These are phyloP conservation scores for Quercus suber DNA, from an alignment of 306 rosid genomes.

Conservation along the genomic window DNA sequence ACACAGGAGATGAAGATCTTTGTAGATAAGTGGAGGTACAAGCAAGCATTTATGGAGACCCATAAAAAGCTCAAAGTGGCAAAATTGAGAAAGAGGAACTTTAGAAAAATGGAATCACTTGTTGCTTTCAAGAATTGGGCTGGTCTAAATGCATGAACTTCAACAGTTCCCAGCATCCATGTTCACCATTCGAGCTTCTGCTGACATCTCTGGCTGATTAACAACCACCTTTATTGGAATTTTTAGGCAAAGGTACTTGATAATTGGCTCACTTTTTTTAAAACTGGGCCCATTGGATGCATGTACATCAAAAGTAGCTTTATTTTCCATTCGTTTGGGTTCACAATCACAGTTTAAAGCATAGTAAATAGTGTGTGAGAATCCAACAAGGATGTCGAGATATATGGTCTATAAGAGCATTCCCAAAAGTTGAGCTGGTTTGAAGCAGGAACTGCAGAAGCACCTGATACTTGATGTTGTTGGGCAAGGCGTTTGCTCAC, in stretches of 20 bases:
- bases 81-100: slow-evolving; percentile 66
- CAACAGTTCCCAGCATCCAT: neutral
- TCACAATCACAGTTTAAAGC: neutral
- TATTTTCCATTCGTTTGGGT: slow-evolving; percentile 5
- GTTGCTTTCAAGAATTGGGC: slow-evolving; percentile 97
- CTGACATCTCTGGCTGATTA: neutral
- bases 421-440: too few species aligned
- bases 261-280: slow-evolving; percentile 11
- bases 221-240: slow-evolving; percentile 14
- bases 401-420: too few species aligned
- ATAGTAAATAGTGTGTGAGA: too few species aligned
- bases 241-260: slow-evolving; percentile 14
- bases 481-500: neutral
- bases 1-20: slow-evolving; percentile 77
- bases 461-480: neutral
- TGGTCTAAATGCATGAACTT: slow-evolving; percentile 67
- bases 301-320: slow-evolving; percentile 6
- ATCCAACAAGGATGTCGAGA: too few species aligned
- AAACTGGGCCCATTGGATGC: slow-evolving; percentile 3
- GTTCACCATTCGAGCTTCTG: slow-evolving; percentile 10
- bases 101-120: slow-evolving; percentile 80
- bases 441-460: neutral
- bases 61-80: slow-evolving; percentile 87
- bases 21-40: slow-evolving; percentile 97
- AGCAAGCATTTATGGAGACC: slow-evolving; percentile 94